Base-by-base conservation (phyloP, 2,329 filamentous ascomycete genomes). In the Metarhizium album region DNA sequence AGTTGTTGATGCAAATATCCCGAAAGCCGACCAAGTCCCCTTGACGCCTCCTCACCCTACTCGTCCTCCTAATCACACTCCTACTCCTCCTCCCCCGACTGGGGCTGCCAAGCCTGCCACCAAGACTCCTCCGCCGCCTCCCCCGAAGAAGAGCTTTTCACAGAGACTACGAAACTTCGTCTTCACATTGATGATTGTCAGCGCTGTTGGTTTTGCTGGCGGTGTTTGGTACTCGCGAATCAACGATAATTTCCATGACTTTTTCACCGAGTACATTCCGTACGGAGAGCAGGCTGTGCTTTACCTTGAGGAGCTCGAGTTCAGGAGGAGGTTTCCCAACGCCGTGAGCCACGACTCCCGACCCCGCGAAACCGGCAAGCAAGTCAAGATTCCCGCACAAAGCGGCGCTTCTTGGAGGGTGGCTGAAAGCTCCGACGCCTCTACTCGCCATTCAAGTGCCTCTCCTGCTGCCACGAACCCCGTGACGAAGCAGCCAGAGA, bases 211-310 rank as follows among this genome's bases (percentile, higher is more conserved):
- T 38, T 98, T 95, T 62, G 87, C 80, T 51, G 90, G 90, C 57
- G 90, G 91, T 58, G 84, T 96, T 50, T 95, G 87, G 76, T 93
- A 95, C 69, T 91, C 93, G 50, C 82, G 95, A 57, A 79, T 93
- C 69, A 95, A 86, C 64, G 93, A 98, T 74, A 95, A 89, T 71
- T 98, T 97, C 79, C 91, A 98, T 71, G 93, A 98, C 70, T 93
- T 96, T 75, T 98, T 98, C 72, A 97, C 90, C 61, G 90, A 96
- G 71, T 98, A 91, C 68, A 72, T 98, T 18, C 93, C 93, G 22
- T 95, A 87, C 59, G 93, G 90, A 62, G 93, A 98, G 71, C 88
- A 95, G 65, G 86, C 86, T 18, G 91, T 98, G 45, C 81, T 95
- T 24, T 97, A 95, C 72, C 84, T 98, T 48, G 93, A 98, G 70